phyloP scores from a whole-genome alignment of 1,139 yeast genomes.

The Blastobotrys arbuscula region DNA sequence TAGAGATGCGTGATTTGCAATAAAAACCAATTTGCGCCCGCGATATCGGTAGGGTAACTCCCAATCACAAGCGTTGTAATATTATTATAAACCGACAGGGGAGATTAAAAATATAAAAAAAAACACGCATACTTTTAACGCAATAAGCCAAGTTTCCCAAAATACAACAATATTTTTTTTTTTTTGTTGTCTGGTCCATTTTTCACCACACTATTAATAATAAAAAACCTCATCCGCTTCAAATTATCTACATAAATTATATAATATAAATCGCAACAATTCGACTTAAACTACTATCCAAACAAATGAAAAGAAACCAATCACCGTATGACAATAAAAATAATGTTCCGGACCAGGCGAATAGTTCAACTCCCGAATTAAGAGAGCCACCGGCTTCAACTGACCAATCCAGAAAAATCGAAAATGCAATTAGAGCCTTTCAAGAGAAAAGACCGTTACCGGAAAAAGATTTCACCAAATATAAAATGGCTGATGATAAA shows the following conservation, averaged over 20 bases:
- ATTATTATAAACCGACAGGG: no score
- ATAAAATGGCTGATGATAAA: constrained; percentile 66
- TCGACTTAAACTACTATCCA: background rate
- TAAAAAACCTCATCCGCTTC: background rate
- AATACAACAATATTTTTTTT: no score
- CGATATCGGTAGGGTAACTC: no score
- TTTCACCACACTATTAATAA: no score
- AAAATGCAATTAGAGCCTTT: constrained; percentile 73
- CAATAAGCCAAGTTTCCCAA: no score
- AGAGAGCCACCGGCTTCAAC: background rate
- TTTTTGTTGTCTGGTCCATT: no score
- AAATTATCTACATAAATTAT: background rate
- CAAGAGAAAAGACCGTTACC: constrained; percentile 44
- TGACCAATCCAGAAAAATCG: constrained; percentile 29
- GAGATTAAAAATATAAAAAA: no score
- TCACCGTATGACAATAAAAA: background rate
- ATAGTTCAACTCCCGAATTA: background rate
- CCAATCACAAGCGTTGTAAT: no score
- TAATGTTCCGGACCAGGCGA: background rate
- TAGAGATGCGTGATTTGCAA: no score
- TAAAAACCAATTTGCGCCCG: no score
- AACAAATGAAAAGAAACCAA: background rate
- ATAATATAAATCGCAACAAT: background rate
- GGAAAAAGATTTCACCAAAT: constrained; percentile 46
- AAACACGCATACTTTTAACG: no score